A percentile compares a stretch with the other conserved stretches of the same genome.
These are phyloP conservation scores for Orbilia brochopaga DNA, from an alignment of 2,329 filamentous ascomycete genomes.

Conservation along the genomic window DNA sequence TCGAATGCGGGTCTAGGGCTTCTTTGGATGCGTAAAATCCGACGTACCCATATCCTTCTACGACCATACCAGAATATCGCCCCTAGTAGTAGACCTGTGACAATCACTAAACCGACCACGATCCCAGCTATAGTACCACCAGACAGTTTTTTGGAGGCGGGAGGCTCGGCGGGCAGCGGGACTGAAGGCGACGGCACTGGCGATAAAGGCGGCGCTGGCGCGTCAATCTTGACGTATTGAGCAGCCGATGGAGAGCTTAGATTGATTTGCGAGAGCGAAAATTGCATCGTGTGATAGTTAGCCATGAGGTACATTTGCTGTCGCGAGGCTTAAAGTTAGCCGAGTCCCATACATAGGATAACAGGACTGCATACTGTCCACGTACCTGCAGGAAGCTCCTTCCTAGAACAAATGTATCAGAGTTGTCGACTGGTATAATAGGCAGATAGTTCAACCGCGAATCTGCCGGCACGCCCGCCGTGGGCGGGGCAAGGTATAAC, in stretches of 20 bases:
- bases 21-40: background rate
- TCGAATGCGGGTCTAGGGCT: too few relatives aligned
- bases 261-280: constrained; percentile 41
- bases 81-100: constrained; percentile 20
- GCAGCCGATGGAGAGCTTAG: constrained; percentile 18
- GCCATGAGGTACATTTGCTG: constrained; percentile 47
- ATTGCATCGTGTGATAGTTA: constrained; percentile 34
- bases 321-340: background rate
- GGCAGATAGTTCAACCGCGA: constrained; percentile 31
- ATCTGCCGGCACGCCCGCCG: constrained; percentile 17
- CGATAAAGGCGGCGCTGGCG: constrained; percentile 12
- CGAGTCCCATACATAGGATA: too few relatives aligned
- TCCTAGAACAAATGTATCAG: constrained; percentile 33
- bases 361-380: too few relatives aligned
- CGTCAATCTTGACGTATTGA: constrained; percentile 34
- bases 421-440: constrained; percentile 31
- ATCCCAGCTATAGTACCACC: constrained; percentile 44
- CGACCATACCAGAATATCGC: constrained; percentile 25
- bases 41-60: constrained; percentile 31
- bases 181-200: constrained; percentile 19
- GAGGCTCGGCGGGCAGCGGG: background rate
- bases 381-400: constrained; percentile 39
- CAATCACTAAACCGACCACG: constrained; percentile 23
- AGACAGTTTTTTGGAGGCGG: constrained; percentile 18
- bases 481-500: constrained; percentile 24